Percentiles rank a stretch among this genome's conserved stretches.
Evolutionary conservation across 2,329 filamentous ascomycete genomes (phyloP).

Genomic region (Aquanectria penicillioides): DNA sequence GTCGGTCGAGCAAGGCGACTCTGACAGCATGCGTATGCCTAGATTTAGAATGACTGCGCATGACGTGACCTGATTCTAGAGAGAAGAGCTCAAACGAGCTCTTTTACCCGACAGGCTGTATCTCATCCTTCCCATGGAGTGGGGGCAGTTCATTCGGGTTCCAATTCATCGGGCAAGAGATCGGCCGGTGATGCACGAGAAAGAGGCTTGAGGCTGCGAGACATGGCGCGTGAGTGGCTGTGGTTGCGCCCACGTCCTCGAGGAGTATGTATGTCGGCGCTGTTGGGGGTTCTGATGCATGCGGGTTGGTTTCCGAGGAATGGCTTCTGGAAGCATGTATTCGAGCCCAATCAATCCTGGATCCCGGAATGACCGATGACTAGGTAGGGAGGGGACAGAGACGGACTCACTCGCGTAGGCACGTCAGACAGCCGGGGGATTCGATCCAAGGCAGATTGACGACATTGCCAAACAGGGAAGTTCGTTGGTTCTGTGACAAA

Average conservation of each 20-base stretch:
- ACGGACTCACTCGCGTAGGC: not conserved
- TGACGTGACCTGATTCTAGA: conserved; percentile 5
- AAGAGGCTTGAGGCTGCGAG: conserved; percentile 19
- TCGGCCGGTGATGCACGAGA: conserved; percentile 27
- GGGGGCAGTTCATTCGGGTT: conserved; percentile 29
- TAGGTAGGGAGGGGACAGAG: not conserved
- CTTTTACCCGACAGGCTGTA: not conserved
- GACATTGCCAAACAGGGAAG: not conserved
- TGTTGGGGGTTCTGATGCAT: conserved; percentile 22
- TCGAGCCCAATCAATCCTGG: conserved; percentile 30
- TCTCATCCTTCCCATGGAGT: conserved; percentile 1
- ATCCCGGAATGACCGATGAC: conserved; percentile 19
- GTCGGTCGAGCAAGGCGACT: conserved; percentile 5
- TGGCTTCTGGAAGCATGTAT: conserved; percentile 30
- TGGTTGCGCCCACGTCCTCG: conserved; percentile 25
- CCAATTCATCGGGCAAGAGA: conserved; percentile 27
- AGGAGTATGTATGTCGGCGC: not conserved
- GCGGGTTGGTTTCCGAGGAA: conserved; percentile 22
- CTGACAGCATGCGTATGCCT: conserved; percentile 5
- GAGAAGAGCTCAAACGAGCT: not conserved
- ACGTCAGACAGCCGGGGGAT: not conserved
- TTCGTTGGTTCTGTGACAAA: too few relatives aligned
- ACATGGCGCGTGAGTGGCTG: conserved; percentile 31
- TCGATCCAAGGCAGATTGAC: conserved; percentile 5
- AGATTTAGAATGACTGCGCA: not conserved